phyloP scores from a whole-genome alignment of 768 basidiomycete species.

The Wakefieldia striispora region DNA sequence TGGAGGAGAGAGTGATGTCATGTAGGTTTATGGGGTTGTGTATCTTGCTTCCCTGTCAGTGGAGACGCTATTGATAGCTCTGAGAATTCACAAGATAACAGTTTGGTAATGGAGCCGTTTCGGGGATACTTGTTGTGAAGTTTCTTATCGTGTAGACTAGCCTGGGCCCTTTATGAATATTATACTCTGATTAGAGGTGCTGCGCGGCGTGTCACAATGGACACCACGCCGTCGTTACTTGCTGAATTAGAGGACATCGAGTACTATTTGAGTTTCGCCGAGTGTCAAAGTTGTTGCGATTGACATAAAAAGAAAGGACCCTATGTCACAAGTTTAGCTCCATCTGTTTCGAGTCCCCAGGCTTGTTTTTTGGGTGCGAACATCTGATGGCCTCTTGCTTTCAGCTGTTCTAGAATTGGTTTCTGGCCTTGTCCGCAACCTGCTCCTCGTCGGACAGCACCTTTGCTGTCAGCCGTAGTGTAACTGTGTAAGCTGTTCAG shows the following conservation, averaged over 20 bases:
- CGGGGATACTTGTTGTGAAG: background rate
- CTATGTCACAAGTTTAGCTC: conserved; percentile 21
- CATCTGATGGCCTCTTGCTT: background rate
- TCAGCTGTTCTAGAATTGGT: background rate
- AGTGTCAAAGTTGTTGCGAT: background rate
- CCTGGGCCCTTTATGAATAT: background rate
- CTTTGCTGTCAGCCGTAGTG: background rate
- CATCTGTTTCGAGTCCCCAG: conserved; percentile 7
- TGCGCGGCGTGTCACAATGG: background rate
- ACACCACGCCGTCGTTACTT: background rate
- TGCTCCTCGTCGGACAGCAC: background rate
- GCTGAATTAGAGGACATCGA: background rate
- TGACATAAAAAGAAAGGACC: conserved; percentile 18
- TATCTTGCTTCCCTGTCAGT: background rate
- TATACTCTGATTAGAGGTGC: background rate
- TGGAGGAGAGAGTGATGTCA: conserved; percentile 3
- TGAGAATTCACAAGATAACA: background rate
- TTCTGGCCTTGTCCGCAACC: background rate
- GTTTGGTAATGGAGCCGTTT: conserved; percentile 9
- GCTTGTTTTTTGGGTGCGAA: conserved; percentile 12
- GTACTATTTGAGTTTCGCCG: background rate
- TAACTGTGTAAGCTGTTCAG: background rate
- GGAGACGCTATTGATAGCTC: conserved; percentile 7
- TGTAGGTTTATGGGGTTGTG: background rate
- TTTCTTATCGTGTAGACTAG: background rate